Base-by-base conservation (phyloP, 345 rosid genomes). In the Euclidium syriacum region DNA sequence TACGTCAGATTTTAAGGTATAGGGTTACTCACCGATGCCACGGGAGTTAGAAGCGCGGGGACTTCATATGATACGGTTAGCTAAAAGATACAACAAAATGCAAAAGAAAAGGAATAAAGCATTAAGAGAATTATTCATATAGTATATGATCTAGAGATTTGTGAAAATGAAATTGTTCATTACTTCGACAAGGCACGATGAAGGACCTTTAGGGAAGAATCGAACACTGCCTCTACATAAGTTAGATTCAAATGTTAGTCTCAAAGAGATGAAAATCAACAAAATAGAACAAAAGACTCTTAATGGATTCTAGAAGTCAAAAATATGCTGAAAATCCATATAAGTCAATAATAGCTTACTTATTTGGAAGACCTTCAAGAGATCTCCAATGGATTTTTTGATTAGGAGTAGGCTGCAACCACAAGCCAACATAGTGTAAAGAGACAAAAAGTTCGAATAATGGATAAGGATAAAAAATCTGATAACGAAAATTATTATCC, bases 371-470 rank as follows among this genome's bases (percentile, higher is more conserved):
- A 58, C 97, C 95, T 75, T 90, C 97, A 60, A 90, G 70, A 32
- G 97, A 90, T 75, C 97, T 87, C 97, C 97, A 90, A 64, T 90
- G 91, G 27, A 90, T 90, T 69, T 90, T 90, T 64, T 86, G 98
- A 73, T 87, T 87, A 12, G 83, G 94, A 27, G 67, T 87, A 47
- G 98, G 98, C 96, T 87, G 86, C 75, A 73, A 53, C 25, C 52
- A 27, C 7, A 16, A 22, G 16, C 17, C 14, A 26, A 26, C 24
- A 14, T 3, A n/a, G n/a, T n/a, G n/a, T n/a, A n/a, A n/a, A n/a
- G n/a, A n/a, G n/a, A n/a, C n/a, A n/a, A n/a, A n/a, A n/a, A n/a
- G n/a, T n/a, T n/a, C n/a, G n/a, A n/a, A n/a, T n/a, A n/a, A n/a
- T n/a, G n/a, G n/a, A n/a, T n/a, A n/a, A n/a, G n/a, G n/a, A n/a